phyloP scores from a whole-genome alignment of 441 rosid species.

The Lepidium campestre region DNA sequence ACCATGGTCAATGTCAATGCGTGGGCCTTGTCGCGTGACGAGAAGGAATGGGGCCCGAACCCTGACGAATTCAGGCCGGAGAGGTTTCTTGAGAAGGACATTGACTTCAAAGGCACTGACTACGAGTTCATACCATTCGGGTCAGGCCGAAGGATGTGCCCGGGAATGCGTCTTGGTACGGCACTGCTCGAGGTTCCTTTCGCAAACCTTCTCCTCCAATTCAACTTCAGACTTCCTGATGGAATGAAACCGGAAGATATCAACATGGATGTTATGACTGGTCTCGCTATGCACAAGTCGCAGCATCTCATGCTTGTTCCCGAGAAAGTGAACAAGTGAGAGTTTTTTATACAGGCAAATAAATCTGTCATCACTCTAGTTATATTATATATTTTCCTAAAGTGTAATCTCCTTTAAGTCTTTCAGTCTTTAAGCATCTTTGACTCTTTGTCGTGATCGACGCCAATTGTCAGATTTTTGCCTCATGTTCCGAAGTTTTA shows the following conservation, averaged over 20 bases:
- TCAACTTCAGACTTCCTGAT: conserved; percentile 17
- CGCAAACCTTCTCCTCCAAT: conserved; percentile 27
- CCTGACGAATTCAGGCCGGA: conserved; percentile 31
- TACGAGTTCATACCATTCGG: conserved; percentile 36
- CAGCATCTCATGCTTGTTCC: conserved; percentile 29
- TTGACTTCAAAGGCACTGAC: conserved; percentile 30
- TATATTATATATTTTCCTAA: neutral
- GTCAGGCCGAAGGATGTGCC: conserved; percentile 34
- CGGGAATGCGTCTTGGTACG: conserved; percentile 27
- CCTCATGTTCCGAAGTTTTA: too few species aligned
- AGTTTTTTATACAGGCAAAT: neutral
- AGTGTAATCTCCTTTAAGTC: neutral
- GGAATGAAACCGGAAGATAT: conserved; percentile 25
- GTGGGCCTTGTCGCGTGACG: conserved; percentile 31
- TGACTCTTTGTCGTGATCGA: too few species aligned
- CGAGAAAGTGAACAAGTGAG: neutral
- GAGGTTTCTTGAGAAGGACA: conserved; percentile 27
- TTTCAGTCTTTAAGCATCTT: too few species aligned
- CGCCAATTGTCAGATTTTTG: too few species aligned
- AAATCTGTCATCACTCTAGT: neutral
- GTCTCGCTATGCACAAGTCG: conserved; percentile 38
- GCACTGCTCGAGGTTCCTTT: conserved; percentile 30
- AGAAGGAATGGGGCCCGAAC: conserved; percentile 25
- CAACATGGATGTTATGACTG: conserved; percentile 30
- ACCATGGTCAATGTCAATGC: conserved; percentile 33